Percentiles rank a stretch among this genome's conserved stretches.
Conservation (phyloP, 176 grass and related monocot genomes). For the Carex cristatella region DNA sequence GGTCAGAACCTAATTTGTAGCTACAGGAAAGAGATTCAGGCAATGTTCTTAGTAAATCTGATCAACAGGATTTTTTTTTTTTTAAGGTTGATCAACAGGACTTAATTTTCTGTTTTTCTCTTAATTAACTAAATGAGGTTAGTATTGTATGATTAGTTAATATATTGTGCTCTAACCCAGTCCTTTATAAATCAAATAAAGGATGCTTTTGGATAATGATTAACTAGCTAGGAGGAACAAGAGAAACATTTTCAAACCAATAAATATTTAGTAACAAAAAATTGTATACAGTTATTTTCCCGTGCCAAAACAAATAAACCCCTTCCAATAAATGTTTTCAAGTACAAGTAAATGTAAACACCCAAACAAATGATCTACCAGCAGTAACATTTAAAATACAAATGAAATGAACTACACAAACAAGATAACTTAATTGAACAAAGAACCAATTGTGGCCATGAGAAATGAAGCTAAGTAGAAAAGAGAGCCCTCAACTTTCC, state of each 20-base stretch:
- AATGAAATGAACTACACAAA: slow-evolving; percentile 13
- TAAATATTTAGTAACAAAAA: background rate
- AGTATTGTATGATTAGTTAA: background rate
- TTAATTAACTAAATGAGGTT: background rate
- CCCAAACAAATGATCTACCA: slow-evolving; percentile 1
- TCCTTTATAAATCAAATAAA: background rate
- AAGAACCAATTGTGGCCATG: slow-evolving; percentile 8
- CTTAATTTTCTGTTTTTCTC: too few relatives aligned
- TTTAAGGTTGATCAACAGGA: background rate
- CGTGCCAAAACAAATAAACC: background rate
- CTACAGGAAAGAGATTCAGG: too few relatives aligned
- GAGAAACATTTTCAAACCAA: background rate
- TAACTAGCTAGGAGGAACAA: background rate
- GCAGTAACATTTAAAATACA: background rate
- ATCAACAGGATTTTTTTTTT: background rate
- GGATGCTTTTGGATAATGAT: background rate
- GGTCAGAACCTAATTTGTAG: too few relatives aligned
- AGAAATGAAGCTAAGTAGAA: background rate
- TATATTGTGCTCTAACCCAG: background rate
- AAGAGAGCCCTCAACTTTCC: background rate
- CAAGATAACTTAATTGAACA: background rate
- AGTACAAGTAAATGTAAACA: slow-evolving; percentile 18
- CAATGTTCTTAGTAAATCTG: background rate
- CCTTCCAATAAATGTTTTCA: background rate
- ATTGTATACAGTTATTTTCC: slow-evolving; percentile 17